Base-by-base conservation (phyloP, 2,329 filamentous ascomycete species). In the Ophiocordyceps robertsii region DNA sequence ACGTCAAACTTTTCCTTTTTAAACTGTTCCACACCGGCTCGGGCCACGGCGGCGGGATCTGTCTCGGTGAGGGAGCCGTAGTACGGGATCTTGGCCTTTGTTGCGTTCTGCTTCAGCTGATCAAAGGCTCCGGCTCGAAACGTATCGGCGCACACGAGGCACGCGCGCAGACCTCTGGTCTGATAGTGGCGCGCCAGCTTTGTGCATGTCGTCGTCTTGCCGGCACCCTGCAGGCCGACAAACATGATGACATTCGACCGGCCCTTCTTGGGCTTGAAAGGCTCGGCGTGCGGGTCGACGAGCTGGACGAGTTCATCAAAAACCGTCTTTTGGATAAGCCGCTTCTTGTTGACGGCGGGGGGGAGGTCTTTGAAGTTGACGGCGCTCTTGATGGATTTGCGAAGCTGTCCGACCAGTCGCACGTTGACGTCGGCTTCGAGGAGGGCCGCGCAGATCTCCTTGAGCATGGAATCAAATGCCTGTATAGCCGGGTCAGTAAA, bases 241-340 rank as follows among this genome's bases (percentile, higher is more conserved):
- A 98, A 96, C 92, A 98, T 98, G 64, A 98, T 95, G 58, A 98
- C 85, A 62, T 95, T 98, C 49, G 83, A 73, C 61, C 88, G 92
- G 50, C 89, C 88, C 67, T 96, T 98, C 69, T 93, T 95, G 19
- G 90, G 89, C 62, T 93, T 92, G 72, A 95, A 98, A 0, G 90
- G 83, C 51, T 95, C 89, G 54, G 85, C 82, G 64, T 96, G 90
- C 24, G 92, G 92, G 56, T 98, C 88, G 52, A 98, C 92, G 40
- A 98, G 81, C 56, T 87, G 82, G 51, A 96, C 90, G 41, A 98
- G 80, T 63, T 96, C 88, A 59, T 98, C 90, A 62, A 94, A 98
- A 52, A 98, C 92, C 51, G 92, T 78, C 64, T 96, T 96, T 59
- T 98, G 92, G 58, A 98, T 95, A 46, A 98, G 70, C 51, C 90